Conservation (phyloP, 805 yeast species). For the Isabelozyma heimii region DNA sequence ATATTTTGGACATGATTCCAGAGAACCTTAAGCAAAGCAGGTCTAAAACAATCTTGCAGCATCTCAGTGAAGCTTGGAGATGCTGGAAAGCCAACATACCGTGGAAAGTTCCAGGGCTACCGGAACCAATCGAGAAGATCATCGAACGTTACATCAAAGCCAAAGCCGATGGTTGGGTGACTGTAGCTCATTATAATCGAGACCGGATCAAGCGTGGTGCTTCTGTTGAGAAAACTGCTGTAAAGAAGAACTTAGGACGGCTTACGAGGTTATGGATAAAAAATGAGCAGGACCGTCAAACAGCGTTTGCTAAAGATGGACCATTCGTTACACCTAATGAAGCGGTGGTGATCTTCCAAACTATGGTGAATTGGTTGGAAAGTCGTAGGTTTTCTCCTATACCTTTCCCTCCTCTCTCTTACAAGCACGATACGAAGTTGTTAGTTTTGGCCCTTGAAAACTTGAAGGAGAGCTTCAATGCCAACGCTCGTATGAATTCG, state of each 20-base stretch:
- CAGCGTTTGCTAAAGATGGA: conserved; percentile 74
- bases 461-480: conserved; percentile 70
- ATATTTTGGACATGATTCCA: conserved; percentile 95
- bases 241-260: conserved; percentile 89
- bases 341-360: conserved; percentile 81
- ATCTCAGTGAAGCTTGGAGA: conserved; percentile 97
- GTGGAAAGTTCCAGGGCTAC: conserved; percentile 96
- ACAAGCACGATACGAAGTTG: conserved; percentile 90
- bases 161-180: conserved; percentile 95
- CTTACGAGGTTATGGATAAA: conserved; percentile 90
- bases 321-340: conserved; percentile 84
- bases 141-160: conserved; percentile 89
- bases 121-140: conserved; percentile 82
- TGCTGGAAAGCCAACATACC: conserved; percentile 99
- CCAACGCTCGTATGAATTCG: conserved; percentile 73
- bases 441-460: conserved; percentile 86
- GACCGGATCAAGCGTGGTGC: conserved; percentile 88
- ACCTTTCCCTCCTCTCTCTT: conserved; percentile 89
- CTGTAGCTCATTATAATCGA: conserved; percentile 89
- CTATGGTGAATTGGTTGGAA: conserved; percentile 91
- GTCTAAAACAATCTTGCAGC: conserved; percentile 85
- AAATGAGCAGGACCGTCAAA: conserved; percentile 87
- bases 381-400: conserved; percentile 79
- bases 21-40: conserved; percentile 87
- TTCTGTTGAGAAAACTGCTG: conserved; percentile 90